Base-by-base conservation (phyloP, 2,329 filamentous ascomycete genomes). In the Torrubiella hemipterigena region DNA sequence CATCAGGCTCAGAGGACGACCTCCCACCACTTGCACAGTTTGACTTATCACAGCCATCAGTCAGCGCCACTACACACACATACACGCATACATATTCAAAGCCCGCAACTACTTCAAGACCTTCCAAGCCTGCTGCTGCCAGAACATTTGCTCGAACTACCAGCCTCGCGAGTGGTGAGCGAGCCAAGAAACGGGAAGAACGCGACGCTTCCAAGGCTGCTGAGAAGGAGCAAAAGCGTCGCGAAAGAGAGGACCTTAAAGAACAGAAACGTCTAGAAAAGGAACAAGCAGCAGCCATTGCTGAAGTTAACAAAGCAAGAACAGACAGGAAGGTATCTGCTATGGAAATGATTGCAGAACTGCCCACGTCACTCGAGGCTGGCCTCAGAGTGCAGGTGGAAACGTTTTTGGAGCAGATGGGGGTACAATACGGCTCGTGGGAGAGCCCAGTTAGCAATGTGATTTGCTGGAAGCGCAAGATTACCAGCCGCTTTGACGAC, bases 321-420 rank as follows among this genome's bases (percentile, higher is more conserved):
- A 74, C 72, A 0, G 76, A 85, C 54, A 85, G 83, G 55, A 84
- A 82, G 42, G 58, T 76, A 1, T 80, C 81, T 0, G 71, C 75
- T 0, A 68, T 68, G 0, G 81, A 91, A 50, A 89, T 91, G 81
- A 77, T 89, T 30, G 65, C 85, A 2, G 72, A 83, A 42, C 58
- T 89, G 16, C 69, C 81, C 0, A 53, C 56, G 1, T 66, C 64
- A 2, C 55, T 89, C 2, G 54, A 67, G 15, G 50, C 62, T 0
- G 58, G 53, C 1, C 47, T 66, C 16, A 58, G 48, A 16, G 50
- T 61, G 2, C 66, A 69, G 28, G 50, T 69, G 5, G 54, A 65
- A 32, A 50, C 58, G 1, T 54, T 77, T n/a, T 56, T 80, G 1
- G 48, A 54, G 3, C 59, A 64, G 2, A 45, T 75, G 3, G 54